Percentiles rank a stretch among this genome's conserved stretches.
Conservation (phyloP, 306 rosid genomes). For the Prunus dulcis region DNA sequence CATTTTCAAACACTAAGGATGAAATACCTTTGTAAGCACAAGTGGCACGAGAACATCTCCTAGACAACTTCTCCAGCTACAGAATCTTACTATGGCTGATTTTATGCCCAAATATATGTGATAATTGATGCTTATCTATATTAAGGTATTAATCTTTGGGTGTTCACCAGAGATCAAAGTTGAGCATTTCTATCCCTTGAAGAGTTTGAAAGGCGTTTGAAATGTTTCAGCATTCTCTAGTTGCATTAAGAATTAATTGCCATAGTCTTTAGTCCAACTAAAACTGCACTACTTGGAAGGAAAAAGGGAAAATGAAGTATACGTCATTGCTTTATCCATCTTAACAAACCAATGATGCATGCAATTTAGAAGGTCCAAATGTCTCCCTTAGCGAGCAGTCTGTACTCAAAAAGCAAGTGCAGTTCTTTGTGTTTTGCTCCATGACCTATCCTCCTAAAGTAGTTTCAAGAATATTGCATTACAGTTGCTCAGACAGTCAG, state of each 20-base stretch:
- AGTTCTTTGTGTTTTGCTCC: neutral
- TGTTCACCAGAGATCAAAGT: neutral
- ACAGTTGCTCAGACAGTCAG: neutral
- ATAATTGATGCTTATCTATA: neutral
- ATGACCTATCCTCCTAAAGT: neutral
- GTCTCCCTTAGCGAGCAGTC: neutral
- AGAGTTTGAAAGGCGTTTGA: neutral
- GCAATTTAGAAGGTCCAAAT: neutral
- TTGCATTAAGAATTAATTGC: too few species aligned
- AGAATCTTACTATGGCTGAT: neutral
- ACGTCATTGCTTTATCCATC: neutral
- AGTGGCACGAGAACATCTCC: neutral
- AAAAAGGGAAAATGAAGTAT: neutral
- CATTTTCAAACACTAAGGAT: neutral
- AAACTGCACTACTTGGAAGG: neutral
- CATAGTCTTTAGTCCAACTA: neutral
- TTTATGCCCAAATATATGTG: neutral
- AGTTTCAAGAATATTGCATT: neutral
- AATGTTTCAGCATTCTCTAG: neutral
- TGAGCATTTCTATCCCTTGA: neutral
- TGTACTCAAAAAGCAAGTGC: neutral
- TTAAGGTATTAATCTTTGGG: neutral
- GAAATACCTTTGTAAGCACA: neutral
- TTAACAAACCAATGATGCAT: neutral
- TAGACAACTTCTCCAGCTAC: neutral